Base-by-base conservation (phyloP, 805 yeast genomes). In the Teunomyces lycoperdinae region DNA sequence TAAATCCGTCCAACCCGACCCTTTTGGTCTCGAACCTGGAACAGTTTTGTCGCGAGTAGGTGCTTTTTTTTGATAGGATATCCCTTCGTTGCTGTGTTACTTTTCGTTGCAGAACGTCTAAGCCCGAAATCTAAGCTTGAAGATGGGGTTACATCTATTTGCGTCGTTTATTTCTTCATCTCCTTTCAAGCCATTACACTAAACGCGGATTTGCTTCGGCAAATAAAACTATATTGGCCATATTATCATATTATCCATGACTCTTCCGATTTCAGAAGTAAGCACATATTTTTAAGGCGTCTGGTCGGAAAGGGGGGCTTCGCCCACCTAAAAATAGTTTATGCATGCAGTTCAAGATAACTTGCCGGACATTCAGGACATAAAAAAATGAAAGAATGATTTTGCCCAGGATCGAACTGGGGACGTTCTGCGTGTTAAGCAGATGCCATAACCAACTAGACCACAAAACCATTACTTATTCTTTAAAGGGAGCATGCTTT, bases 351-450 rank as follows among this genome's bases (percentile, higher is more conserved):
- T 9, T 34, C 24, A 9, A 11, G 24, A 3, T 4, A 9, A 9
- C 39, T 7, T 34, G 24, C 24, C 1, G 5, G 16, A 11, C 2
- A 20, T 5, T 34, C 6, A 9, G 16, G 6, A 4, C 10, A 39
- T 20, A 26, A 27, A 31, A 43, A 32, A 30, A 20, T 4, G 24
- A 46, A 52, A 40, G 44, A 40, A 38, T 90, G 97, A 89, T 86
- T 89, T 85, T 88, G 90, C 97, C 97, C 97, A 91, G 97, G 97
- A 89, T 92, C 97, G 97, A 92, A 92, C 97, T 90, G 97, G 97
- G 97, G 97, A 92, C 97, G 90, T 88, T 88, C 94, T 89, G 96
- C 97, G 97, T 91, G 97, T 91, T 89, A 91, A 89, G 97, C 97
- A 90, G 94, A 88, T 87, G 97, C 96, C 97, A 91, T 91, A 83